phyloP scores from a whole-genome alignment of 352 stramenopile species.

The Phytopythium cucurbitacearum region DNA sequence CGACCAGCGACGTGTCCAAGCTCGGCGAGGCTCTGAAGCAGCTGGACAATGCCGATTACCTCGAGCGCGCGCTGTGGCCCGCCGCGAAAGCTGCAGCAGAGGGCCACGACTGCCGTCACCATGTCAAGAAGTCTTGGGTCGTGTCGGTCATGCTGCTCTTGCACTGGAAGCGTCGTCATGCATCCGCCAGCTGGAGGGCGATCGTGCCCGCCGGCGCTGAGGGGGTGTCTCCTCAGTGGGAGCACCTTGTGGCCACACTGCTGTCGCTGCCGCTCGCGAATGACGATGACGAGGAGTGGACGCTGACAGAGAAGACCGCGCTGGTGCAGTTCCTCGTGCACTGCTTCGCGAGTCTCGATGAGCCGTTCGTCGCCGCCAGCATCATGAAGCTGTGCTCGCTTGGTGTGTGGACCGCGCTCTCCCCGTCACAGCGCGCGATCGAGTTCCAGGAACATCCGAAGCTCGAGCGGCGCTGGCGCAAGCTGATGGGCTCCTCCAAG shows the following conservation, averaged over 20 bases:
- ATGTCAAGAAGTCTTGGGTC: constrained; percentile 38
- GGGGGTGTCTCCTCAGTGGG: constrained; percentile 21
- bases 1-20: constrained; percentile 11
- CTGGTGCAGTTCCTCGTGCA: constrained; percentile 59
- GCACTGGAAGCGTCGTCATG: background rate
- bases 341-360: constrained; percentile 57
- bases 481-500: constrained; percentile 13
- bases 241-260: constrained; percentile 31
- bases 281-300: constrained; percentile 26
- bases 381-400: constrained; percentile 68
- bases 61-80: constrained; percentile 58
- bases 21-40: constrained; percentile 15
- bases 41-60: constrained; percentile 23
- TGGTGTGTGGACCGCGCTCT: constrained; percentile 54
- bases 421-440: constrained; percentile 45
- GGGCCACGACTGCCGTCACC: constrained; percentile 18
- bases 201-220: constrained; percentile 8
- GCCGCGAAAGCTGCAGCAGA: constrained; percentile 13
- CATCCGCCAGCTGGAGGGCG: constrained; percentile 13
- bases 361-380: constrained; percentile 39
- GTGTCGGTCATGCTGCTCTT: constrained; percentile 44
- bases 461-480: constrained; percentile 63
- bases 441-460: constrained; percentile 66
- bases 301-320: constrained; percentile 42
- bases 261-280: constrained; percentile 15